Percentiles rank a stretch among this genome's conserved stretches.
These are phyloP conservation scores for Parasitella parasitica DNA, from an alignment of 371 early-diverging fungal species.

Conservation along the genomic window DNA sequence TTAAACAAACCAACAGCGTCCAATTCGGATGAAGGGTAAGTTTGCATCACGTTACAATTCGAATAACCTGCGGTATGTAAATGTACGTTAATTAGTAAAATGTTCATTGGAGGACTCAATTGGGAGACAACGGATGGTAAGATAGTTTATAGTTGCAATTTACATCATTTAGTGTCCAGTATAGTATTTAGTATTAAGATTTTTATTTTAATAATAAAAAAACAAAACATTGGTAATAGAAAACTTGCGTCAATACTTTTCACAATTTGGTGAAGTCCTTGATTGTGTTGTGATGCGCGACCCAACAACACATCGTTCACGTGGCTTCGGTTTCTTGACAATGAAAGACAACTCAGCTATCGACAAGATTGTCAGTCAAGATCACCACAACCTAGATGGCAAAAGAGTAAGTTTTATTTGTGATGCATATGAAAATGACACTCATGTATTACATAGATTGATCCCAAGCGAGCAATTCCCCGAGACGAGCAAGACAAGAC, in stretches of 20 bases:
- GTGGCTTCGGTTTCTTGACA: conserved; percentile 91
- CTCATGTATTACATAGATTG: conserved; percentile 55
- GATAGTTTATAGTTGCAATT: conserved; percentile 11
- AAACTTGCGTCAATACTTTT: conserved; percentile 74
- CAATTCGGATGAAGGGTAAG: conserved; percentile 62
- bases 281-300: conserved; percentile 85
- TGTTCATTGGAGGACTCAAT: conserved; percentile 92
- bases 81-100: conserved; percentile 58
- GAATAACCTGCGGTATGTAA: background rate
- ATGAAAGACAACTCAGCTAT: conserved; percentile 69
- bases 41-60: conserved; percentile 7
- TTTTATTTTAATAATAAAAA: conserved; percentile 6
- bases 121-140: conserved; percentile 91
- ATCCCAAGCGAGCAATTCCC: conserved; percentile 88
- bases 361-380: conserved; percentile 70
- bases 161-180: background rate
- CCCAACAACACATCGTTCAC: conserved; percentile 71
- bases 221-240: conserved; percentile 41
- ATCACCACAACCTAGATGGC: conserved; percentile 76
- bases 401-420: conserved; percentile 71
- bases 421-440: background rate
- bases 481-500: conserved; percentile 76
- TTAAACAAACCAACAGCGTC: conserved; percentile 30
- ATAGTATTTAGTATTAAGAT: background rate
- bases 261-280: conserved; percentile 64